A percentile compares a stretch with the other conserved stretches of the same genome.
Conservation (phyloP, 306 rosid species). For the Erythrophleum fordii region DNA sequence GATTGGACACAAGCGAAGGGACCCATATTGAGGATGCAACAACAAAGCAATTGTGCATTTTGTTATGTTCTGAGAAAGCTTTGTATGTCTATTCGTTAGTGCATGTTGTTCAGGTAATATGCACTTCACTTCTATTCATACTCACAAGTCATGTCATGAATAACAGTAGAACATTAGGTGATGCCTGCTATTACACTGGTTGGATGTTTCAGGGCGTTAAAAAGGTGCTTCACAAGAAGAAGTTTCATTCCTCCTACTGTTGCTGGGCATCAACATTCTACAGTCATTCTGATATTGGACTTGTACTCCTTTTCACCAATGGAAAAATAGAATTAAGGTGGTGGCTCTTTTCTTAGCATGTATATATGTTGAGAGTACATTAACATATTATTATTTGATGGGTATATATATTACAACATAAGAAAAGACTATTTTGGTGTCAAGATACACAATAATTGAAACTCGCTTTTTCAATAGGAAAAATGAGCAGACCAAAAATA, state of each 20-base stretch:
- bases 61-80: constrained; percentile 90
- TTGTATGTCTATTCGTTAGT: constrained; percentile 75
- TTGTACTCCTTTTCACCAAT: constrained; percentile 59
- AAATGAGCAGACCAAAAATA: constrained; percentile 7
- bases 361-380: neutral
- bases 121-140: constrained; percentile 26
- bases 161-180: constrained; percentile 1
- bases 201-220: constrained; percentile 70
- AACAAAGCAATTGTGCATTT: constrained; percentile 56
- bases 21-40: constrained; percentile 46
- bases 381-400: neutral
- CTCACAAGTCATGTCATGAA: constrained; percentile 7
- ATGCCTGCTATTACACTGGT: constrained; percentile 27
- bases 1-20: constrained; percentile 48
- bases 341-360: constrained; percentile 6
- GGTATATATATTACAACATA: neutral
- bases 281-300: constrained; percentile 53
- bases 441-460: neutral
- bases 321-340: constrained; percentile 90
- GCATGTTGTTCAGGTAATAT: constrained; percentile 70
- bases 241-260: constrained; percentile 73
- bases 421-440: constrained; percentile 11
- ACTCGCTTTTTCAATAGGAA: neutral
- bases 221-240: constrained; percentile 85
- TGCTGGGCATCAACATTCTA: constrained; percentile 87